phyloP scores from a whole-genome alignment of 306 rosid genomes.

The Cucurbita pepo region DNA sequence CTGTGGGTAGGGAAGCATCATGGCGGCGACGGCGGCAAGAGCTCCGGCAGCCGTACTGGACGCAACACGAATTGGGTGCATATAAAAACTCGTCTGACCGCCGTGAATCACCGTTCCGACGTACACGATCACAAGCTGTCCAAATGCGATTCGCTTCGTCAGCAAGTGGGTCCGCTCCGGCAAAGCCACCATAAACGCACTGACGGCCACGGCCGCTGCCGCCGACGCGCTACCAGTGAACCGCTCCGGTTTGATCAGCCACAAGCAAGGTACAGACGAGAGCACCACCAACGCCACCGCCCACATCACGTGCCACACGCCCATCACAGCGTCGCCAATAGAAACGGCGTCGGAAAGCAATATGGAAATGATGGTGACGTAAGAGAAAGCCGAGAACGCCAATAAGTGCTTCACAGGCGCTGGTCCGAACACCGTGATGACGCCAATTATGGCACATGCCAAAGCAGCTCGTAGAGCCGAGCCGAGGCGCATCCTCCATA shows the following conservation, averaged over 20 bases:
- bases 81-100: conserved; percentile 12
- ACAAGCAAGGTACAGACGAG: conserved; percentile 20
- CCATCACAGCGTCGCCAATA: conserved; percentile 49
- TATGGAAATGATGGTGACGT: conserved; percentile 41
- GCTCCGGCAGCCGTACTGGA: conserved; percentile 55
- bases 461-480: conserved; percentile 43
- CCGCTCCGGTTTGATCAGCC: conserved; percentile 31
- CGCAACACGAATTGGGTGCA: conserved; percentile 39
- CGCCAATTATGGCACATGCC: conserved; percentile 53
- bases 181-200: conserved; percentile 42
- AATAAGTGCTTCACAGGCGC: conserved; percentile 16
- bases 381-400: conserved; percentile 42
- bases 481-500: conserved; percentile 28
- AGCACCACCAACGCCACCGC: conserved; percentile 30
- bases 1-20: conserved; percentile 53
- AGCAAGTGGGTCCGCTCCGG: conserved; percentile 41
- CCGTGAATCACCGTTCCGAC: conserved; percentile 44
- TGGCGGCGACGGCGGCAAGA: conserved; percentile 43
- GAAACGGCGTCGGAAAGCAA: conserved; percentile 43
- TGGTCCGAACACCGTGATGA: conserved; percentile 38
- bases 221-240: conserved; percentile 17
- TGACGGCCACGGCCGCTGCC: conserved; percentile 16
- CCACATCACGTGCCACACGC: conserved; percentile 34
- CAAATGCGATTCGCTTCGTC: conserved; percentile 55
- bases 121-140: conserved; percentile 53